Evolutionary conservation across 371 early-diverging fungal species (phyloP).

Genomic region (Apophysomyces variabilis): DNA sequence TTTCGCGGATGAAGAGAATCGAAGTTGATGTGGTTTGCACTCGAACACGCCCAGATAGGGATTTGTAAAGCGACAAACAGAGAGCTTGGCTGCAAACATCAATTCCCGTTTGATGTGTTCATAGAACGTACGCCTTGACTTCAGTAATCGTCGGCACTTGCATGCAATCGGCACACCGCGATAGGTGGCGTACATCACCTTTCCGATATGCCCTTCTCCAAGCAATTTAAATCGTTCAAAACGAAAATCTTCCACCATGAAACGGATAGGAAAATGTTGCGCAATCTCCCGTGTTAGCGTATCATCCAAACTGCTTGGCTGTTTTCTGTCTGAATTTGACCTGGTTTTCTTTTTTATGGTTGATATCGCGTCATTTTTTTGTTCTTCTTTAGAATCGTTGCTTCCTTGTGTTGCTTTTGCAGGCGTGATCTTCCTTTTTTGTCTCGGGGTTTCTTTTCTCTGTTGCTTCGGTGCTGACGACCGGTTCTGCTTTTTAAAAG

Average conservation of each 20-base stretch:
- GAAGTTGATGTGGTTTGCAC: conserved; percentile 13
- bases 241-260: neutral
- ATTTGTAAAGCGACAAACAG: conserved; percentile 32
- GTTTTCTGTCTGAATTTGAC: neutral
- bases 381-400: too few relatives aligned
- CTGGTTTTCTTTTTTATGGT: neutral
- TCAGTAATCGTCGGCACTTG: conserved; percentile 24
- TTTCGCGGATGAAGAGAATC: neutral
- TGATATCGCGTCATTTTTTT: too few relatives aligned
- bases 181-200: conserved; percentile 28
- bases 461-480: neutral
- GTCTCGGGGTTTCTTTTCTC: neutral
- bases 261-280: neutral
- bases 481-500: too few relatives aligned
- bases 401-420: neutral
- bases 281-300: neutral
- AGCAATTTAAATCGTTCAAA: conserved; percentile 9
- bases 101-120: conserved; percentile 27
- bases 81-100: conserved; percentile 32
- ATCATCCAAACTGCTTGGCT: neutral
- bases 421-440: neutral
- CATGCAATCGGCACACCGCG: conserved; percentile 30
- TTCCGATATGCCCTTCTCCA: conserved; percentile 37
- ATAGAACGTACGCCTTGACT: neutral
- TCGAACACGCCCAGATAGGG: conserved; percentile 33